A percentile compares a stretch with the other conserved stretches of the same genome.
These are phyloP conservation scores for Kalmusia sp. DNA, from an alignment of 2,329 filamentous ascomycete species.

Conservation along the genomic window DNA sequence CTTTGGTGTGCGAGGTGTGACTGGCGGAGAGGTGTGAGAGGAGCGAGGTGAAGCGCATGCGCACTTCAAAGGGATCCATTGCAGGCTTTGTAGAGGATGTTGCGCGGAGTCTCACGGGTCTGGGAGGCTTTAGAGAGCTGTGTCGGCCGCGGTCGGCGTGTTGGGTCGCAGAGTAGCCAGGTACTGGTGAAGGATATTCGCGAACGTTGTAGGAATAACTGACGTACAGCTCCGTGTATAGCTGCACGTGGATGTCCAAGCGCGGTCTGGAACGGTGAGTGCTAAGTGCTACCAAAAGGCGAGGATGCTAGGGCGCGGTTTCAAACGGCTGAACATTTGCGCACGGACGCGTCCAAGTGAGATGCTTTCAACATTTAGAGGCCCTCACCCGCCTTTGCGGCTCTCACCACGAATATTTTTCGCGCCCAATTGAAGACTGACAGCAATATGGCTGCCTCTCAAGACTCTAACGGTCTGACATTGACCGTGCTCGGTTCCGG, in stretches of 20 bases:
- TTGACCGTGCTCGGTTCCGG: constrained; percentile 84
- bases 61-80: constrained; percentile 96
- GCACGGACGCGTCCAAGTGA: constrained; percentile 4
- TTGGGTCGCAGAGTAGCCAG: no score
- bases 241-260: no score
- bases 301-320: background rate
- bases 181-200: no score
- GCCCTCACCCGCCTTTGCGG: background rate
- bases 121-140: no score
- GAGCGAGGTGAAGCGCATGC: constrained; percentile 92
- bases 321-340: no score
- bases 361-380: background rate
- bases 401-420: background rate
- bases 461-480: constrained; percentile 61
- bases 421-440: background rate
- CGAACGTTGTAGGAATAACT: no score
- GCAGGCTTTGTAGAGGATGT: background rate
- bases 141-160: no score
- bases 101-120: background rate
- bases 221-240: no score
- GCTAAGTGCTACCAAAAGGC: no score
- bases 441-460: constrained; percentile 37
- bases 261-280: no score
- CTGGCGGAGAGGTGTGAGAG: constrained; percentile 91
- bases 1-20: constrained; percentile 86